A percentile compares a stretch with the other conserved stretches of the same genome.
Evolutionary conservation across 495 filamentous ascomycete genomes (phyloP).

Genomic region (Cairneyella variabilis): DNA sequence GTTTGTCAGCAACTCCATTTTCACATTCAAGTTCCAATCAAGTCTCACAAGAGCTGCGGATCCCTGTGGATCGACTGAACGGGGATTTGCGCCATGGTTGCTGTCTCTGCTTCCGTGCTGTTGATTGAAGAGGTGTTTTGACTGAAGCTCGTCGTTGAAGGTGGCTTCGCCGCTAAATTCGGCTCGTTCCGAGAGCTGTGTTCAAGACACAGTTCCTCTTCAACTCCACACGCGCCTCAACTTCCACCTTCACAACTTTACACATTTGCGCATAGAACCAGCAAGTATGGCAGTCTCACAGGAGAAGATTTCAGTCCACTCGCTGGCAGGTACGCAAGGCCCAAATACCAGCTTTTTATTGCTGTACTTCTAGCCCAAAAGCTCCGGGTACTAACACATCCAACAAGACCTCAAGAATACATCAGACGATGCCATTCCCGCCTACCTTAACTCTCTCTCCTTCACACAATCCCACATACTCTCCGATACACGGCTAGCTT

Average conservation of each 20-base stretch:
- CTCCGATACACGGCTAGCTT: slow-evolving; percentile 71
- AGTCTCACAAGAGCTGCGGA: slow-evolving; percentile 88
- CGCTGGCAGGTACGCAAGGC: slow-evolving; percentile 57
- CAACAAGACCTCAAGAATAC: slow-evolving; percentile 90
- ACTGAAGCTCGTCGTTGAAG: slow-evolving; percentile 9
- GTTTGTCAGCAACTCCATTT: slow-evolving; percentile 4
- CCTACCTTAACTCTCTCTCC: slow-evolving; percentile 80
- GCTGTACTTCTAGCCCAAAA: too few relatives aligned
- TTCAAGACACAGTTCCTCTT: slow-evolving; percentile 25
- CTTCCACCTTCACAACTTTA: background rate
- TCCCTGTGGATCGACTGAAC: slow-evolving; percentile 96
- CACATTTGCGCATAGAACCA: slow-evolving; percentile 4
- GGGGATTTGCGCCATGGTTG: slow-evolving; percentile 76
- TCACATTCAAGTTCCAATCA: background rate
- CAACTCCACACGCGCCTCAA: slow-evolving; percentile 13
- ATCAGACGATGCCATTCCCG: slow-evolving; percentile 87
- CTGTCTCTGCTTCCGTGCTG: background rate
- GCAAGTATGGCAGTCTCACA: slow-evolving; percentile 43
- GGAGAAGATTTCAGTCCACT: slow-evolving; percentile 62
- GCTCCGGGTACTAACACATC: background rate
- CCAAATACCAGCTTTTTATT: background rate
- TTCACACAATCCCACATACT: slow-evolving; percentile 79
- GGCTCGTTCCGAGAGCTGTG: slow-evolving; percentile 18
- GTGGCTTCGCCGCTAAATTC: slow-evolving; percentile 19
- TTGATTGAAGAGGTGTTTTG: background rate